These are phyloP conservation scores for Mycena crocata DNA, from an alignment of 768 basidiomycete species.

Conservation along the genomic window DNA sequence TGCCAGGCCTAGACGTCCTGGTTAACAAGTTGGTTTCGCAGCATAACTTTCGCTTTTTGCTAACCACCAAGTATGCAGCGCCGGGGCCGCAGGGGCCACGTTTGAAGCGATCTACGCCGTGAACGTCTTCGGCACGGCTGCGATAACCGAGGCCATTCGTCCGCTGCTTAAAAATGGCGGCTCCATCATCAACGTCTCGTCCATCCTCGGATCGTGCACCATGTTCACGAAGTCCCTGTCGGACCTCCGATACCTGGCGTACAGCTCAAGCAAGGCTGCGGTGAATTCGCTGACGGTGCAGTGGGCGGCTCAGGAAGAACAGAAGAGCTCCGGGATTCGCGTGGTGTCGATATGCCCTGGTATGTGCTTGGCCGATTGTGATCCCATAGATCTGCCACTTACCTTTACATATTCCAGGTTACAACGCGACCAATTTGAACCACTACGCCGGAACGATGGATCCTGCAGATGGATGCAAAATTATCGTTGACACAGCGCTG, in stretches of 20 bases:
- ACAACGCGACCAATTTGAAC: constrained; percentile 1
- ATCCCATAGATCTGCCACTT: background rate
- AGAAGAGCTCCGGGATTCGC: constrained; percentile 4
- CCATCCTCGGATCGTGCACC: constrained; percentile 1
- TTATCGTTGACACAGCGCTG: background rate
- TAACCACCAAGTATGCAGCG: background rate
- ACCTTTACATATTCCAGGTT: background rate
- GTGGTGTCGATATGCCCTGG: background rate
- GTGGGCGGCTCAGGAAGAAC: constrained; percentile 24
- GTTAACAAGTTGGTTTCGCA: constrained; percentile 11
- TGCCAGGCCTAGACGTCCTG: constrained; percentile 16
- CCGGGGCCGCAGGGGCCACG: background rate
- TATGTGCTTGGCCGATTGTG: no score
- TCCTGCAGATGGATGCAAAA: background rate
- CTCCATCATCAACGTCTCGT: constrained; percentile 28
- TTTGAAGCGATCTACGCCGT: constrained; percentile 9
- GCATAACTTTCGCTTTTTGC: background rate
- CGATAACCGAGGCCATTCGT: constrained; percentile 12
- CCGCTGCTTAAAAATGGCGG: constrained; percentile 10
- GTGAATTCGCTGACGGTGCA: constrained; percentile 24
- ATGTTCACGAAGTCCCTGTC: background rate
- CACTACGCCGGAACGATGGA: background rate
- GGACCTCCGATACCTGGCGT: background rate
- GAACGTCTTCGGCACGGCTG: constrained; percentile 28
- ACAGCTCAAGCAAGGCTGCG: constrained; percentile 27